Conservation (phyloP, 192 early-diverging fungal species). For the Coemansia sp. region DNA sequence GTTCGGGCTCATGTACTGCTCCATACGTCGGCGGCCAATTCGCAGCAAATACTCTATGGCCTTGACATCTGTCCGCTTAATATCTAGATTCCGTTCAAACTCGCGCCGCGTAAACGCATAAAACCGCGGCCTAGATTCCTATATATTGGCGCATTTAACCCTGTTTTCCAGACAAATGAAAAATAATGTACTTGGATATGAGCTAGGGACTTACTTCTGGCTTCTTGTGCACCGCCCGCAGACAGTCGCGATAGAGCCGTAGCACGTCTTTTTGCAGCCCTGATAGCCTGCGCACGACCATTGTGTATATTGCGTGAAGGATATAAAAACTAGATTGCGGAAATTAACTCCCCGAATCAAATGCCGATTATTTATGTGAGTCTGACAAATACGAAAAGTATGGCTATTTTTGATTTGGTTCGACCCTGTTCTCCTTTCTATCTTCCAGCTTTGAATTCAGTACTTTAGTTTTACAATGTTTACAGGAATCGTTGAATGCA, state of each 20-base stretch:
- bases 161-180: no score
- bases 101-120: conserved; percentile 66
- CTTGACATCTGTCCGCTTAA: conserved; percentile 62
- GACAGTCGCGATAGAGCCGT: conserved; percentile 68
- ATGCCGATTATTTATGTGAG: conserved; percentile 2
- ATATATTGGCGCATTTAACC: neutral
- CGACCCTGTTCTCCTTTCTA: neutral
- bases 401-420: neutral
- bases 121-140: conserved; percentile 65
- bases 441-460: neutral
- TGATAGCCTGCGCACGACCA: conserved; percentile 52
- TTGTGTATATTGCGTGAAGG: neutral
- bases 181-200: no score
- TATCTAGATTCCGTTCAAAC: conserved; percentile 59
- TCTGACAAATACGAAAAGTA: conserved; percentile 1
- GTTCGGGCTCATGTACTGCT: conserved; percentile 61
- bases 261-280: conserved; percentile 68
- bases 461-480: conserved; percentile 66
- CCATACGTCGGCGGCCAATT: conserved; percentile 62
- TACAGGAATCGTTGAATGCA: conserved; percentile 94
- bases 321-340: neutral
- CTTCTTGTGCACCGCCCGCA: conserved; percentile 64
- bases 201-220: conserved; percentile 53
- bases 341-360: conserved; percentile 2
- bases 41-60: conserved; percentile 72